phyloP scores from a whole-genome alignment of 2,329 filamentous ascomycete species.

The Penicillium decumbens region DNA sequence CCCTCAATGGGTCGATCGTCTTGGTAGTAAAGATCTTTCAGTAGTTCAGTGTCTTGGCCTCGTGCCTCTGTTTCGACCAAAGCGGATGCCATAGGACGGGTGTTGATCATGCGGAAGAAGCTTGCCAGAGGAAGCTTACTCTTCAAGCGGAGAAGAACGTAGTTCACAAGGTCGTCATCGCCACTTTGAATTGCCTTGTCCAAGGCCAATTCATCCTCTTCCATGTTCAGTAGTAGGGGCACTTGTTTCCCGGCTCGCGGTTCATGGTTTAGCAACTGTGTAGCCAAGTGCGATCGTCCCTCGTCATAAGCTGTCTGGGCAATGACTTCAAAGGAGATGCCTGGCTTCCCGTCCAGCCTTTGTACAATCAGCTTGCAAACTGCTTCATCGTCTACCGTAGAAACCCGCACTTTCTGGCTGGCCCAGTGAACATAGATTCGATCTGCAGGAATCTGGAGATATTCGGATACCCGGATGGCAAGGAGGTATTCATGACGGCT shows the following conservation, averaged over 20 bases:
- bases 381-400: slow-evolving; percentile 78
- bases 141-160: slow-evolving; percentile 80
- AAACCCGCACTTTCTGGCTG: slow-evolving; percentile 82
- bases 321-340: slow-evolving; percentile 93
- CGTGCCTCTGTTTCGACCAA: slow-evolving; percentile 80
- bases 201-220: slow-evolving; percentile 88
- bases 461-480: slow-evolving; percentile 81
- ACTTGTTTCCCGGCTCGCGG: slow-evolving; percentile 94
- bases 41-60: slow-evolving; percentile 71
- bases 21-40: slow-evolving; percentile 97
- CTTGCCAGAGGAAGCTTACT: slow-evolving; percentile 83
- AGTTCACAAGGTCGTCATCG: slow-evolving; percentile 88
- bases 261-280: slow-evolving; percentile 86
- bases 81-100: slow-evolving; percentile 76
- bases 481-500: slow-evolving; percentile 88
- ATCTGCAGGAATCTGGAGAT: slow-evolving; percentile 78
- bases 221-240: slow-evolving; percentile 86
- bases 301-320: slow-evolving; percentile 91
- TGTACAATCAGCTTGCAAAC: slow-evolving; percentile 84
- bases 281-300: slow-evolving; percentile 81
- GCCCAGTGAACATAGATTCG: slow-evolving; percentile 97
- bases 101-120: slow-evolving; percentile 90
- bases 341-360: slow-evolving; percentile 78
- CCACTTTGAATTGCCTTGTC: slow-evolving; percentile 96
- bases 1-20: slow-evolving; percentile 88